Percentiles rank a stretch among this genome's conserved stretches.
Evolutionary conservation across 108 stramenopile genomes (phyloP).

Genomic region (Skeletonema potamos): DNA sequence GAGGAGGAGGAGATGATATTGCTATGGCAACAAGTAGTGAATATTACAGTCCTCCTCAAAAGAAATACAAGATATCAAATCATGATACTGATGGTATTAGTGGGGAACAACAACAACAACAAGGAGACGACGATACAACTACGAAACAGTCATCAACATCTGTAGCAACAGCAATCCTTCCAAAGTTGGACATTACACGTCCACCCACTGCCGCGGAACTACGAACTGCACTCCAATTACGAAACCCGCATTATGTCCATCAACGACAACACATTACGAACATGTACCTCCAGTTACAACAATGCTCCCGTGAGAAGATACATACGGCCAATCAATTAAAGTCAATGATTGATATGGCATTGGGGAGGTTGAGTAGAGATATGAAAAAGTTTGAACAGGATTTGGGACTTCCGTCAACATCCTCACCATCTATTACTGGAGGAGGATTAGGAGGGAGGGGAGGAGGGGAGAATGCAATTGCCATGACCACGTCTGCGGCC

Average conservation of each 20-base stretch:
- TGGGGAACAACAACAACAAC: no score
- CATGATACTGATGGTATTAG: no score
- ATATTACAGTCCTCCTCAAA: not conserved
- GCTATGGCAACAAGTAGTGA: not conserved
- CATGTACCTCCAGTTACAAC: constrained; percentile 43
- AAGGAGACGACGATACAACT: no score
- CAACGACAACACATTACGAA: constrained; percentile 35
- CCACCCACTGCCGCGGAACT: constrained; percentile 12
- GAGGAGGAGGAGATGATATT: not conserved
- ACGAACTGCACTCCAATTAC: constrained; percentile 40
- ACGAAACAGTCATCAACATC: not conserved
- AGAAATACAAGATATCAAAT: not conserved
- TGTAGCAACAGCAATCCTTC: not conserved
- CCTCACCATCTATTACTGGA: not conserved
- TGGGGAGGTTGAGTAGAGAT: constrained; percentile 67
- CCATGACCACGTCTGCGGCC: constrained; percentile 6
- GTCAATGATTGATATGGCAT: constrained; percentile 58
- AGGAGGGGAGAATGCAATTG: not conserved
- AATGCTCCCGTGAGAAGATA: constrained; percentile 70
- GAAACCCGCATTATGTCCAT: not conserved
- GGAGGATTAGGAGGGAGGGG: not conserved
- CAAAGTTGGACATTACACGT: not conserved
- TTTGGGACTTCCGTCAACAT: constrained; percentile 18
- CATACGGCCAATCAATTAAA: constrained; percentile 64
- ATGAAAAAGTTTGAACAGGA: constrained; percentile 58